A percentile compares a stretch with the other conserved stretches of the same genome.
These are phyloP conservation scores for Spinacia oleracea DNA, from an alignment of 179 eudicot genomes.

Conservation along the genomic window DNA sequence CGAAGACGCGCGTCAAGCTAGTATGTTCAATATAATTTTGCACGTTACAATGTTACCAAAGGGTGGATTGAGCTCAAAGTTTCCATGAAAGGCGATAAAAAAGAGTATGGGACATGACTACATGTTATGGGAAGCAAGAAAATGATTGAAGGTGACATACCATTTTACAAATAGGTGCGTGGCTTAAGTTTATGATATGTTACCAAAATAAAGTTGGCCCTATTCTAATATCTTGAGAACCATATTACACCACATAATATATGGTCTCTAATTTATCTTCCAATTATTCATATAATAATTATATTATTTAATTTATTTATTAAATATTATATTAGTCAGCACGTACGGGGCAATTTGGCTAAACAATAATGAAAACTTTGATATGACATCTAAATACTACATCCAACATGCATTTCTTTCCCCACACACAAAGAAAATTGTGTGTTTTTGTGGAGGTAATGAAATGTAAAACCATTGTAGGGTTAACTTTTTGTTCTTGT, in stretches of 20 bases:
- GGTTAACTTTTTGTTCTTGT: background rate
- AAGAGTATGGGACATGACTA: background rate
- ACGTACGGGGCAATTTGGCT: background rate
- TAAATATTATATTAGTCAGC: background rate
- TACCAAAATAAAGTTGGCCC: background rate
- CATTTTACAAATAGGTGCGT: background rate
- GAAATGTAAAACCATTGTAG: background rate
- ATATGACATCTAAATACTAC: background rate
- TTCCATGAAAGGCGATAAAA: background rate
- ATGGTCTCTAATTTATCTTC: background rate
- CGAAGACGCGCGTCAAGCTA: too few species aligned
- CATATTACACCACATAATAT: background rate
- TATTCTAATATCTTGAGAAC: background rate
- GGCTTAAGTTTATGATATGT: background rate
- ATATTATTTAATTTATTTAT: too few species aligned
- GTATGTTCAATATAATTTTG: too few species aligned
- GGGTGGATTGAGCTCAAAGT: background rate
- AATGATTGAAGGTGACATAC: background rate
- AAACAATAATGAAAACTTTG: background rate
- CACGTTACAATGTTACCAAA: background rate
- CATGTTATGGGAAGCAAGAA: background rate
- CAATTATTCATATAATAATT: background rate
- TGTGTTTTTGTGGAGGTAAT: background rate
- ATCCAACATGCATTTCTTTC: background rate
- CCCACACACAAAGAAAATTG: background rate